phyloP scores from a whole-genome alignment of 2,329 filamentous ascomycete species.

The Xylaria sp. region DNA sequence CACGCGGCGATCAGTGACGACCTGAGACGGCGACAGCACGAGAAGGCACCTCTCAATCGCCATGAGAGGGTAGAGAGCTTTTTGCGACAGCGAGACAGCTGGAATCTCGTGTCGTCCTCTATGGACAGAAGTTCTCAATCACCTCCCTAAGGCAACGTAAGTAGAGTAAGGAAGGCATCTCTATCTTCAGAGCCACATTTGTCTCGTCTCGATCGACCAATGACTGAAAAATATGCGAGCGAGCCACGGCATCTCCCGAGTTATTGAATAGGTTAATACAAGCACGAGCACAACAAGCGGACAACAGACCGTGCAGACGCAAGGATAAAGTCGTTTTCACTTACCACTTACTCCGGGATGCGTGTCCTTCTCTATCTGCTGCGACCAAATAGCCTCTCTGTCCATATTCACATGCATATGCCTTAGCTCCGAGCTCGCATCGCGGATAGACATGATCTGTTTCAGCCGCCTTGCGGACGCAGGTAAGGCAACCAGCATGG shows the following conservation, averaged over 20 bases:
- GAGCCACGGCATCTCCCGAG: neutral
- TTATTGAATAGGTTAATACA: constrained; percentile 1
- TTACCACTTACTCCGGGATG: neutral
- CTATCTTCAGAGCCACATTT: neutral
- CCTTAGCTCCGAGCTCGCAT: neutral
- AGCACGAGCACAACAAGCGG: constrained; percentile 5
- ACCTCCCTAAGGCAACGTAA: constrained; percentile 13
- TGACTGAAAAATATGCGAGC: constrained; percentile 7
- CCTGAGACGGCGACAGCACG: constrained; percentile 63
- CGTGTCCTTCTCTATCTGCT: neutral
- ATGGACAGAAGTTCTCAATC: constrained; percentile 16
- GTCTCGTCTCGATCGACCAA: neutral
- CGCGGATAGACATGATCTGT: neutral
- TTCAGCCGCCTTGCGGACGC: constrained; percentile 21
- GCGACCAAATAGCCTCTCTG: neutral
- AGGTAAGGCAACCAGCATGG: constrained; percentile 18
- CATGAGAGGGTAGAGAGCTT: constrained; percentile 82
- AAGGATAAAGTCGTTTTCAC: neutral
- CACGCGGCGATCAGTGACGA: constrained; percentile 73
- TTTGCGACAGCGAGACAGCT: constrained; percentile 73
- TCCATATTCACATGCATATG: neutral
- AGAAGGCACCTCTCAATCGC: constrained; percentile 63
- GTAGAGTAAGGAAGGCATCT: constrained; percentile 19
- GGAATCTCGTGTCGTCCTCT: constrained; percentile 42
- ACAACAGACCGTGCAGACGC: neutral